Evolutionary conservation across 805 yeast genomes (phyloP), one percentile per base, ranked within the genome.

Genomic region (Cyberlindnera mycetangii): DNA sequence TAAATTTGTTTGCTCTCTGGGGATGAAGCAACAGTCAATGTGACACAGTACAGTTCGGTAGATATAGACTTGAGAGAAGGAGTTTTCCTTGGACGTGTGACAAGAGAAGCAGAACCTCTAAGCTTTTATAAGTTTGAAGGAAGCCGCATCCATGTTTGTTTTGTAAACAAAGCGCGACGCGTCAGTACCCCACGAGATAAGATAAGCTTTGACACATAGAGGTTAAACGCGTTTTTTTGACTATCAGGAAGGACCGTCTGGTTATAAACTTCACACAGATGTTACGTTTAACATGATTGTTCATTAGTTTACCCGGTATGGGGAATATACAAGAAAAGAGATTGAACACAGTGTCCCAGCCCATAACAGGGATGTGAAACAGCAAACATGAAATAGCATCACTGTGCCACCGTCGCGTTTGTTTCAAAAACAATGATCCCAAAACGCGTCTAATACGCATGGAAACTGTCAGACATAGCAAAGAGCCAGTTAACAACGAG

Each of bases 121-220:
- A n/a, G n/a, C n/a, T n/a, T n/a, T n/a, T n/a, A n/a, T n/a, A n/a
- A n/a, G n/a, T n/a, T n/a, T n/a, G n/a, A n/a, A n/a, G n/a, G n/a
- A n/a, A n/a, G n/a, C n/a, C n/a, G n/a, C n/a, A n/a, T n/a, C n/a
- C n/a, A n/a, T n/a, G n/a, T n/a, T n/a, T 40, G 44, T 40, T 40
- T 14, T 43, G 46, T 43, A 37, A 37, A 43, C 46, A 43, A 43
- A 43, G 27, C 43, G 43, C 43, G 37, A 41, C 45, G 45, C 45
- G 45, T 41, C 36, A 17, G 16, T 8, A 9, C 20, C 28, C 10
- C 32, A 19, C 38, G 34, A 36, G 45, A 42, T 42, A 42, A 42
- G 45, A 39, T 34, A 22, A 20, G 32, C 14, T 19, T 36, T 32
- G 43, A 39, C 39, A 39, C 39, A 44, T 34, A 17, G 32, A 38